Base-by-base conservation (phyloP, 106 monocot genomes). In the Dactylorhiza incarnata region DNA sequence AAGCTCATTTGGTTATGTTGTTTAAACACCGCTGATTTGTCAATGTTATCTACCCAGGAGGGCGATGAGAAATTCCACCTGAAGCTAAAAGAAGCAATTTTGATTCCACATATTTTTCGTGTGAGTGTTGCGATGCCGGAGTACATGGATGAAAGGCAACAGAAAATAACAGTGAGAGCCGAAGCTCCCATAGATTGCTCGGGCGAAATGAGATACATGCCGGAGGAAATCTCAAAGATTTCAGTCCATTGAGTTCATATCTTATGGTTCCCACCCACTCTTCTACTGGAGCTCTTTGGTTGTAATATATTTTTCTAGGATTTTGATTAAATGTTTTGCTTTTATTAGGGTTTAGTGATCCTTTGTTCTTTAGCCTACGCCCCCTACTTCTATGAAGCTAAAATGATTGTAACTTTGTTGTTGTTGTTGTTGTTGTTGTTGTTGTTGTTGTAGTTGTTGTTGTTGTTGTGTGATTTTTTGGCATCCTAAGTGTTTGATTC, bases 181-280 rank as follows among this genome's bases (percentile, higher is more conserved):
- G 78, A 86, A 45, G 77, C 91, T 7, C 82, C 84, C 0, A 43
- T 97, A 14, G 97, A 97, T 37, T 87, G 56, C 74, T 79, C 89
- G 0, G 81, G 81, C 45, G 96, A 96, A 80, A 87, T 90, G 9
- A 84, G 83, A 46, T 90, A 86, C 51, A 83, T 92, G 50, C 73
- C 89, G 2, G 93, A 97, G 72, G 96, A 97, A 77, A 93, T 94
- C 25, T 78, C 93, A 17, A 97, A 89, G 84, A 43, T 97, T 62
- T 71, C 77, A 16, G 53, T 82, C 24, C 85, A 80, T 50, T 87
- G 77, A 66, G 8, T 46, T 56, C n/a, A n/a, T 25, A n/a, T 66
- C 26, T 26, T 59, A 8, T 6, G 9, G 58, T 20, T 22, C 7
- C 22, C 58, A 59, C 37, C 37, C 37, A 62, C 23, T 65, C 26